These are phyloP conservation scores for Canariomyces notabilis DNA, from an alignment of 2,329 filamentous ascomycete species.

Conservation along the genomic window DNA sequence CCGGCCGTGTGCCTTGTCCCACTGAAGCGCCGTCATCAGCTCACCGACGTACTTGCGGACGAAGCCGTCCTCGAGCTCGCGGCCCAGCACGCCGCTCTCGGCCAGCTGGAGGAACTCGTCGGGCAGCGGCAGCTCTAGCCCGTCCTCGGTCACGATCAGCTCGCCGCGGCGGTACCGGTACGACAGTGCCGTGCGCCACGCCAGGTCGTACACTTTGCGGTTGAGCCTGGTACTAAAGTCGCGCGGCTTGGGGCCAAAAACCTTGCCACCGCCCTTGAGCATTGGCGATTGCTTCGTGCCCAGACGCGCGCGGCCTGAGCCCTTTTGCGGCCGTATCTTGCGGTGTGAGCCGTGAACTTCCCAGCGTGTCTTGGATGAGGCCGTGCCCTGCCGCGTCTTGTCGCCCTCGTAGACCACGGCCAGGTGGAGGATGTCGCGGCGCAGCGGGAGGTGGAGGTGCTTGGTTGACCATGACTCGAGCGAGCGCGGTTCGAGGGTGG, in stretches of 20 bases:
- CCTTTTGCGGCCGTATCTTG: conserved; percentile 86
- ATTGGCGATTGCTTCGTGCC: conserved; percentile 80
- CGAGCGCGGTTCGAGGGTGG: conserved; percentile 74
- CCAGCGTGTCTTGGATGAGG: conserved; percentile 71
- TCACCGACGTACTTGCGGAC: conserved; percentile 57
- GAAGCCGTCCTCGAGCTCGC: conserved; percentile 43
- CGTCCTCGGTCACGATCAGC: conserved; percentile 76
- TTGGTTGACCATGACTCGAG: conserved; percentile 74
- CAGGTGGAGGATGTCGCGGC: conserved; percentile 86
- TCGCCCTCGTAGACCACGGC: conserved; percentile 93
- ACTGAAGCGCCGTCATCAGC: conserved; percentile 65
- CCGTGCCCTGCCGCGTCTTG: conserved; percentile 79
- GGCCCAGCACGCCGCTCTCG: conserved; percentile 29
- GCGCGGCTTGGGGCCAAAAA: conserved; percentile 83
- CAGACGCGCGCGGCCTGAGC: conserved; percentile 70
- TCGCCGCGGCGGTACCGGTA: conserved; percentile 87
- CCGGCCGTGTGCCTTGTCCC: conserved; percentile 62
- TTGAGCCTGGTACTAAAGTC: conserved; percentile 83
- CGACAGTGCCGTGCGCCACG: conserved; percentile 88
- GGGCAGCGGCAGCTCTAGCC: conserved; percentile 61
- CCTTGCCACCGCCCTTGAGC: conserved; percentile 77
- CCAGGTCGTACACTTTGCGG: conserved; percentile 88
- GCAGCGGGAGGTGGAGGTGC: conserved; percentile 81
- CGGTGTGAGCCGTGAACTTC: conserved; percentile 79
- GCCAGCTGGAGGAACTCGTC: conserved; percentile 43